phyloP scores from a whole-genome alignment of 495 filamentous ascomycete genomes.

The Penicillium parvum region DNA sequence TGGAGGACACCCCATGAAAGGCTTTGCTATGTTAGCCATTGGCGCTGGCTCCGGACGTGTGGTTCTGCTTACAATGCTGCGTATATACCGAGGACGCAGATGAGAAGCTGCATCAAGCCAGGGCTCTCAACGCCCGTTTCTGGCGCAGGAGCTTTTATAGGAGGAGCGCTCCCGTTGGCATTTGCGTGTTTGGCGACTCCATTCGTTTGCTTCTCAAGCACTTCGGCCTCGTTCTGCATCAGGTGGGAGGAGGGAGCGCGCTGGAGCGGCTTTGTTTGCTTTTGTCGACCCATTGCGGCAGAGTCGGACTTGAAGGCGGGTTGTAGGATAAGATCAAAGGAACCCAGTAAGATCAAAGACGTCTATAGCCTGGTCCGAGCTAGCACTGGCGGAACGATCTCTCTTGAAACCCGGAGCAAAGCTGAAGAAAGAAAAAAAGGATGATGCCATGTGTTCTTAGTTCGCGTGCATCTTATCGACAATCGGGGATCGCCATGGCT shows the following conservation, averaged over 20 bases:
- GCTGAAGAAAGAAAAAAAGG: slow-evolving; percentile 13
- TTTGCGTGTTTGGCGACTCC: slow-evolving; percentile 15
- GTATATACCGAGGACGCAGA: slow-evolving; percentile 92
- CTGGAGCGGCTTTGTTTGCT: slow-evolving; percentile 63
- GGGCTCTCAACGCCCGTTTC: slow-evolving; percentile 38
- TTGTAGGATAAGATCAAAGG: background rate
- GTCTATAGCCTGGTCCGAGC: background rate
- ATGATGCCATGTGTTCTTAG: slow-evolving; percentile 45
- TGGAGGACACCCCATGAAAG: slow-evolving; percentile 94
- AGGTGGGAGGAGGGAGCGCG: slow-evolving; percentile 63
- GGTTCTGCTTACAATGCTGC: slow-evolving; percentile 74
- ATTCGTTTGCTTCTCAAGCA: slow-evolving; percentile 26
- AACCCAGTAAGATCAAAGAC: too few relatives aligned
- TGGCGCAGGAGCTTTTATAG: slow-evolving; percentile 20
- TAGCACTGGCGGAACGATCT: background rate
- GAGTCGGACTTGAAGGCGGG: background rate
- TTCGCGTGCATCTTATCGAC: slow-evolving; percentile 19
- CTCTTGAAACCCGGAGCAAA: slow-evolving; percentile 2
- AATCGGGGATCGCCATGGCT: slow-evolving; percentile 17
- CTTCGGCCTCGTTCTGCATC: slow-evolving; percentile 33
- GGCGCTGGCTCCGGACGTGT: background rate
- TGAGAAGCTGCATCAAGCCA: slow-evolving; percentile 65
- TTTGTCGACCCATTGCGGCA: slow-evolving; percentile 62
- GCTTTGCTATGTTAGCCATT: slow-evolving; percentile 45
- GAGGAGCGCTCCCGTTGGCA: slow-evolving; percentile 39